Evolutionary conservation across 345 rosid genomes (phyloP).

Genomic region (Arabidopsis arenosa): DNA sequence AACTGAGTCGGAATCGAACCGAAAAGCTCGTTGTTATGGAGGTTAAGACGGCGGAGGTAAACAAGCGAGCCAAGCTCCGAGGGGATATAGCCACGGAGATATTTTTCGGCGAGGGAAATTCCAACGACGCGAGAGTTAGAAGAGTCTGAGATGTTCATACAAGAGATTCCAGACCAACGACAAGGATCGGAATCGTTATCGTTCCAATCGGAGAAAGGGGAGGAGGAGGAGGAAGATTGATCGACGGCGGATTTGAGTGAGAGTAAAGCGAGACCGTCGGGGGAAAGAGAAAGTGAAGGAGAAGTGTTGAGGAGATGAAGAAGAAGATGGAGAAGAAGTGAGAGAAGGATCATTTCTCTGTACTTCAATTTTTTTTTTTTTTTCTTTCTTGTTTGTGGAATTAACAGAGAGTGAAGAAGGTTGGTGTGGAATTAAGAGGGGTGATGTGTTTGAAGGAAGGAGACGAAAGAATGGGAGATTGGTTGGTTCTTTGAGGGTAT

Average conservation of each 20-base stretch:
- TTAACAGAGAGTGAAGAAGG: slow-evolving; percentile 36
- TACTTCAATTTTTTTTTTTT: neutral
- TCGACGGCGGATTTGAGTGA: slow-evolving; percentile 91
- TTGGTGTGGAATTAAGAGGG: neutral
- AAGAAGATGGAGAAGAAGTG: slow-evolving; percentile 39
- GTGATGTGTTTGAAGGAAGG: neutral
- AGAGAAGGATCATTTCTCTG: slow-evolving; percentile 28
- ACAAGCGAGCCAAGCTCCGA: slow-evolving; percentile 83
- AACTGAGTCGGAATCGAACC: slow-evolving; percentile 84
- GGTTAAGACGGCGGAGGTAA: slow-evolving; percentile 86
- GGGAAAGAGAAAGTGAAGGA: slow-evolving; percentile 57
- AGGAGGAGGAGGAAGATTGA: slow-evolving; percentile 40
- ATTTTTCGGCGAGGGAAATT: slow-evolving; percentile 67
- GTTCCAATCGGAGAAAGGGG: slow-evolving; percentile 84
- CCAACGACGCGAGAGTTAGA: slow-evolving; percentile 78
- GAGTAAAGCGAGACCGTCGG: slow-evolving; percentile 90
- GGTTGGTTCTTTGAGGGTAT: slow-evolving; percentile 30
- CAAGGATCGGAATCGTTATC: slow-evolving; percentile 81
- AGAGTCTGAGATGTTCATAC: slow-evolving; percentile 68
- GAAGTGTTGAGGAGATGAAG: slow-evolving; percentile 22
- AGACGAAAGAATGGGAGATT: slow-evolving; percentile 13
- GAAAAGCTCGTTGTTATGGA: slow-evolving; percentile 68
- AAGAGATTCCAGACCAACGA: slow-evolving; percentile 85
- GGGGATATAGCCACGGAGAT: slow-evolving; percentile 86
- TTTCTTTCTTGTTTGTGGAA: neutral